phyloP scores from a whole-genome alignment of 768 basidiomycete genomes.

The Melanogaster broomeanus region DNA sequence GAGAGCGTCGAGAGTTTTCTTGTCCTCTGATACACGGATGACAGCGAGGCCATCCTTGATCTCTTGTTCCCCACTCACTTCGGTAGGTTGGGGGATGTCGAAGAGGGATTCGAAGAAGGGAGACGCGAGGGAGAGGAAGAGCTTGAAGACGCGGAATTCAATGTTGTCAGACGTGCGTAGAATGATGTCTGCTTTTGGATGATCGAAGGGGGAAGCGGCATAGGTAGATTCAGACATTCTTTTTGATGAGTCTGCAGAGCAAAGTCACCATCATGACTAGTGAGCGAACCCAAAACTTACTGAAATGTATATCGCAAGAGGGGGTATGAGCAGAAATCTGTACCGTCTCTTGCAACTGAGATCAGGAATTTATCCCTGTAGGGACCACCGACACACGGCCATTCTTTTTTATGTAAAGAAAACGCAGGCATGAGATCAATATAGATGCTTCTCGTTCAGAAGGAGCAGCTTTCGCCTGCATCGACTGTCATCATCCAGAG shows the following conservation, averaged over 20 bases:
- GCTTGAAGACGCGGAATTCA: conserved; percentile 31
- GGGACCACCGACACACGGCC: no score
- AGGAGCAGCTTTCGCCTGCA: no score
- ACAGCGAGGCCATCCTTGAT: conserved; percentile 15
- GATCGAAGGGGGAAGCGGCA: conserved; percentile 19
- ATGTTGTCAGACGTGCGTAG: conserved; percentile 27
- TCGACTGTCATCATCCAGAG: no score
- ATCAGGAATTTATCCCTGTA: no score
- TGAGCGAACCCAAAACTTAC: no score
- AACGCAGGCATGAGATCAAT: no score
- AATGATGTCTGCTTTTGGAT: conserved; percentile 22
- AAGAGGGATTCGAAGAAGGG: conserved; percentile 36
- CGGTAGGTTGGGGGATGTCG: conserved; percentile 24
- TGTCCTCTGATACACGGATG: conserved; percentile 17
- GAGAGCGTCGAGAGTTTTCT: conserved; percentile 20
- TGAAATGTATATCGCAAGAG: no score
- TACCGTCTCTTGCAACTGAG: no score
- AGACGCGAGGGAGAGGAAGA: conserved; percentile 34
- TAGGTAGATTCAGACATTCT: background rate
- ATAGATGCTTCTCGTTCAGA: no score
- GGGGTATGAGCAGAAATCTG: no score
- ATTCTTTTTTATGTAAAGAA: no score
- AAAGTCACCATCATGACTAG: background rate
- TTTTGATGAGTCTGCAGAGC: background rate
- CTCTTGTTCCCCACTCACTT: conserved; percentile 7